Base-by-base conservation (phyloP, 1,139 yeast species). In the Sugiyamaella sp. region DNA sequence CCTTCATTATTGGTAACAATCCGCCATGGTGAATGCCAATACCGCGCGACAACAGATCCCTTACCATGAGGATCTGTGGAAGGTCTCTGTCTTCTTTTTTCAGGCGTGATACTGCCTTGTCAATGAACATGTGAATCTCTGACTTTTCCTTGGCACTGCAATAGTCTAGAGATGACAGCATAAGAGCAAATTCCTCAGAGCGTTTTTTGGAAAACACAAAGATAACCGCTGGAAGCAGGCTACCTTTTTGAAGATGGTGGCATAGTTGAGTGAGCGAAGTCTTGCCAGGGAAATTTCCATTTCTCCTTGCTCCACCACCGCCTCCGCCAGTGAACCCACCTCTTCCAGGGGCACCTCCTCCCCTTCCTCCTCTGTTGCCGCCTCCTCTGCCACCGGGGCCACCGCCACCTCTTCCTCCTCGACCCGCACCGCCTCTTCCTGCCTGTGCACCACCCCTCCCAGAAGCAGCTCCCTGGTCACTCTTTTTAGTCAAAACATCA, bases 11-110 rank as follows among this genome's bases (percentile, higher is more conserved):
- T 0, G 99, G 99, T 55, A 93, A 74, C 53, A 93, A 74, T 1
- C 99, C 99, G 68, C 98, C 97, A 72, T 93, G 99, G 70, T 93
- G 99, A 1, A 93, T 95, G 0, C 97, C 98, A 60, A 93, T 87
- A 56, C 99, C 98, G 64, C 97, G 78, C 49, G 91, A 80, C 41
- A 93, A 74, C 77, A 93, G 76, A 35, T 89, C 96, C 60, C 96
- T 78, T 56, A 91, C 80, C 61, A 87, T 83, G 54, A 86, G 61
- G 55, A 93, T 93, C 69, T 93, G 99, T 0, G 99, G 99, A 52
- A 93, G 75, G 54, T 87, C 95, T 57, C 98, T 79, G 68, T 93
- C 99, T 64, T 93, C 99, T 62, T 85, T 86, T 65, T 88, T 89
- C 69, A 93, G 79, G 53, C 99, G 79, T 0, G 93, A 80, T 27